Evolutionary conservation across 2,329 filamentous ascomycete genomes (phyloP).

Genomic region (Elsinoe batatas): DNA sequence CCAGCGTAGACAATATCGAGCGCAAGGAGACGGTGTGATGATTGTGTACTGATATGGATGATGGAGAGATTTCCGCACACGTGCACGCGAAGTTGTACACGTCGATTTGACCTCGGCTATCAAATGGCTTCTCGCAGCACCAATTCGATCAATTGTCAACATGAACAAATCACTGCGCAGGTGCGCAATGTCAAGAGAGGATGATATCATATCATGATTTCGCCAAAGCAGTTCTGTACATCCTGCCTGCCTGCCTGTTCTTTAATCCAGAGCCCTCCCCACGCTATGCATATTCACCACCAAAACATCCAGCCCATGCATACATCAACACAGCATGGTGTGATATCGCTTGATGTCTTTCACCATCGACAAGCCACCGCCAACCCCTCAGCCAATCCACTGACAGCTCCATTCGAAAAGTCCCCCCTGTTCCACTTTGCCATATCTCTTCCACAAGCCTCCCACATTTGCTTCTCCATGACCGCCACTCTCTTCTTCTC

Average conservation of each 20-base stretch:
- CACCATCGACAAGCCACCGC: constrained; percentile 4
- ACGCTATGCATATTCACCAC: background rate
- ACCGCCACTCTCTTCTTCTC: background rate
- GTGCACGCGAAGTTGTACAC: no score
- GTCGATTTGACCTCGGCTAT: no score
- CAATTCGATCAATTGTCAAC: no score
- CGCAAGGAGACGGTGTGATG: no score
- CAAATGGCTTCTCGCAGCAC: no score
- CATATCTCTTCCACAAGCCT: constrained; percentile 8
- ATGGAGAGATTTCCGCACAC: no score
- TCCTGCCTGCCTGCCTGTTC: background rate
- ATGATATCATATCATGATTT: background rate
- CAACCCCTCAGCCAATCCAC: background rate
- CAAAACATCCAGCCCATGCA: background rate
- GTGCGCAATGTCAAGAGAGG: no score
- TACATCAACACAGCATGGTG: background rate
- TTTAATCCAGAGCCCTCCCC: background rate
- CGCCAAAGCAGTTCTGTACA: background rate
- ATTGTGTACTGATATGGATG: no score
- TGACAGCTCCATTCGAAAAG: background rate
- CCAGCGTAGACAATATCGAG: no score
- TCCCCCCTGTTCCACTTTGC: constrained; percentile 8
- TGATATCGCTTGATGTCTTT: background rate
- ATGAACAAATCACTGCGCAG: no score
- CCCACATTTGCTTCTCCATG: constrained; percentile 8